These are phyloP conservation scores for Euphorbia neoarborescens DNA, from an alignment of 441 rosid species.

Conservation along the genomic window DNA sequence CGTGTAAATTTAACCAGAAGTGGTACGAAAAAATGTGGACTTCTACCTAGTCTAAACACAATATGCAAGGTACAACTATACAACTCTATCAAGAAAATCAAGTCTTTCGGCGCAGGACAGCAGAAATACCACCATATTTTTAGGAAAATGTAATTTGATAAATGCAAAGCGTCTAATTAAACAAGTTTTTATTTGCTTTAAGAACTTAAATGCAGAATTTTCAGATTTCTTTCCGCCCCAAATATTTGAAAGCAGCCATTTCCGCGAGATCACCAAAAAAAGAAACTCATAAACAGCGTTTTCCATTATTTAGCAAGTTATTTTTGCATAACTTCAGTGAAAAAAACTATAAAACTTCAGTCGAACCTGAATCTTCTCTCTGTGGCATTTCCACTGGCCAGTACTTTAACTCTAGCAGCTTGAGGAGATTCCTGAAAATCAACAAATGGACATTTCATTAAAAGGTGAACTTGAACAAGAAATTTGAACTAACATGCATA, in stretches of 20 bases:
- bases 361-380: constrained; percentile 94
- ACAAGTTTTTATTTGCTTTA: not conserved
- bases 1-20: not conserved
- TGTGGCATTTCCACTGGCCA: constrained; percentile 93
- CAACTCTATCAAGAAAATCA: not conserved
- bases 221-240: not conserved
- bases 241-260: not conserved
- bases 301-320: not conserved
- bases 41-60: not conserved
- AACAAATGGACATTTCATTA: constrained; percentile 19
- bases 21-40: not conserved
- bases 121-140: not conserved
- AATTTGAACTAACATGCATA: too few relatives aligned
- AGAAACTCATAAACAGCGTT: not conserved
- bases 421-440: constrained; percentile 87
- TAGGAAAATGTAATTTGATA: not conserved
- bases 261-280: not conserved
- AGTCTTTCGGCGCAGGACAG: not conserved
- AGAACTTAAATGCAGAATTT: not conserved
- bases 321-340: not conserved
- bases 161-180: not conserved
- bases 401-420: constrained; percentile 91
- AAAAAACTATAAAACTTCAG: not conserved
- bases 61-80: not conserved
- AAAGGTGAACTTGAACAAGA: not conserved